Conservation (phyloP, 805 yeast genomes). For the Saturnispora silvae region DNA sequence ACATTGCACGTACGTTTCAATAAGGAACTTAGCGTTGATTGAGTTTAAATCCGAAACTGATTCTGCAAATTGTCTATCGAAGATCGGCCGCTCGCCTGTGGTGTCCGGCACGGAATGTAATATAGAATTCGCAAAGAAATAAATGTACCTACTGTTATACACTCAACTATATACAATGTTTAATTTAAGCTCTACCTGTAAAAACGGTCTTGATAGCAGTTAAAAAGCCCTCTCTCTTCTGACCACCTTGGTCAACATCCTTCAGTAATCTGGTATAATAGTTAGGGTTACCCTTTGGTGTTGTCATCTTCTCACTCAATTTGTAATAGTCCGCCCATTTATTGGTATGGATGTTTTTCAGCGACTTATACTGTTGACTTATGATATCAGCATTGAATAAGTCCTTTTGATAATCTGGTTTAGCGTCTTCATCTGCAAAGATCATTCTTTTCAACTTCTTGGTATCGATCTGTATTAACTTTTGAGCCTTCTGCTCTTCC, state of each 20-base stretch:
- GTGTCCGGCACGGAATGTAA: slow-evolving; percentile 15
- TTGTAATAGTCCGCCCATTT: slow-evolving; percentile 55
- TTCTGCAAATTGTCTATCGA: slow-evolving; percentile 29
- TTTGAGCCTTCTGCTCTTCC: slow-evolving; percentile 28
- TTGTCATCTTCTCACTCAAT: slow-evolving; percentile 52
- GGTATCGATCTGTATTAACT: slow-evolving; percentile 25
- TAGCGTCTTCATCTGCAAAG: slow-evolving; percentile 25
- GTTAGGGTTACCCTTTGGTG: slow-evolving; percentile 77
- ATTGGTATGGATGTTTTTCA: slow-evolving; percentile 46
- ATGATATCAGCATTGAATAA: slow-evolving; percentile 39
- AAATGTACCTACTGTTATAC: slow-evolving; percentile 1
- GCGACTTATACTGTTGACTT: slow-evolving; percentile 44
- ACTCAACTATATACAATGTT: background rate
- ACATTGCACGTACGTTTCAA: slow-evolving; percentile 55
- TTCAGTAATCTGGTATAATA: slow-evolving; percentile 63
- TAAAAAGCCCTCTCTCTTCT: slow-evolving; percentile 52
- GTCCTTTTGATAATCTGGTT: slow-evolving; percentile 36
- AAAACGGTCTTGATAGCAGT: slow-evolving; percentile 65
- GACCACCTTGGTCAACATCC: slow-evolving; percentile 54
- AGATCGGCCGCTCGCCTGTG: slow-evolving; percentile 14
- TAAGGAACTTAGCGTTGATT: slow-evolving; percentile 66
- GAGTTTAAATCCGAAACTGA: slow-evolving; percentile 53
- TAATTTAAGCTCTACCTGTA: slow-evolving; percentile 47
- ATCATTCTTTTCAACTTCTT: slow-evolving; percentile 30
- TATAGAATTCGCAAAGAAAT: slow-evolving; percentile 26